A percentile compares a stretch with the other conserved stretches of the same genome.
Evolutionary conservation across 2,329 filamentous ascomycete species (phyloP).

Genomic region (Botrytis sinoallii): DNA sequence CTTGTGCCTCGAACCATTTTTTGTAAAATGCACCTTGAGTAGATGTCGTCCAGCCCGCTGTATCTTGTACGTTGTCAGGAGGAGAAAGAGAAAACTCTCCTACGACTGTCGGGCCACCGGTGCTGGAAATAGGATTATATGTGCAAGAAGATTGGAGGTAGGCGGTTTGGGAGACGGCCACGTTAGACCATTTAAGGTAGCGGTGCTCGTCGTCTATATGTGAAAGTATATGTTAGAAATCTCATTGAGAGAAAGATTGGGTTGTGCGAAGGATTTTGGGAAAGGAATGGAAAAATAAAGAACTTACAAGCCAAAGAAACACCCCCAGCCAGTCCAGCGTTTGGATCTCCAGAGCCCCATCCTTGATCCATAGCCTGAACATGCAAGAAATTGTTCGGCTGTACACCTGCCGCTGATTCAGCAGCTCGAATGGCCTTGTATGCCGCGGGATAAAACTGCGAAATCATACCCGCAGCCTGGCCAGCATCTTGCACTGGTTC

Average conservation of each 20-base stretch:
- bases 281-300: slow-evolving; percentile 37
- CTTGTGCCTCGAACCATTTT: slow-evolving; percentile 56
- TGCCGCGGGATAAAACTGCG: slow-evolving; percentile 49
- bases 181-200: slow-evolving; percentile 52
- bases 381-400: slow-evolving; percentile 46
- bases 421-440: slow-evolving; percentile 48
- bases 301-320: slow-evolving; percentile 44
- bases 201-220: slow-evolving; percentile 41
- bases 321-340: slow-evolving; percentile 43
- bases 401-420: slow-evolving; percentile 46
- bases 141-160: slow-evolving; percentile 53
- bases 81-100: slow-evolving; percentile 58
- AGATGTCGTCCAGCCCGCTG: slow-evolving; percentile 43
- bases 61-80: slow-evolving; percentile 47
- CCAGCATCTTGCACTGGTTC: slow-evolving; percentile 45
- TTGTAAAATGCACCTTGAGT: slow-evolving; percentile 49
- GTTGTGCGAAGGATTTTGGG: neutral
- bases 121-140: slow-evolving; percentile 42
- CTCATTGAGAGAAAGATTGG: neutral
- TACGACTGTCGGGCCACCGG: slow-evolving; percentile 47
- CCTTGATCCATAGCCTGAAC: slow-evolving; percentile 52
- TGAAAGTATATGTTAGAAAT: slow-evolving; percentile 1
- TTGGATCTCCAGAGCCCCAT: slow-evolving; percentile 57
- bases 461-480: slow-evolving; percentile 39
- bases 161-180: slow-evolving; percentile 44